phyloP scores from a whole-genome alignment of 1,284 basidiomycete species.

The Naganishia albida region DNA sequence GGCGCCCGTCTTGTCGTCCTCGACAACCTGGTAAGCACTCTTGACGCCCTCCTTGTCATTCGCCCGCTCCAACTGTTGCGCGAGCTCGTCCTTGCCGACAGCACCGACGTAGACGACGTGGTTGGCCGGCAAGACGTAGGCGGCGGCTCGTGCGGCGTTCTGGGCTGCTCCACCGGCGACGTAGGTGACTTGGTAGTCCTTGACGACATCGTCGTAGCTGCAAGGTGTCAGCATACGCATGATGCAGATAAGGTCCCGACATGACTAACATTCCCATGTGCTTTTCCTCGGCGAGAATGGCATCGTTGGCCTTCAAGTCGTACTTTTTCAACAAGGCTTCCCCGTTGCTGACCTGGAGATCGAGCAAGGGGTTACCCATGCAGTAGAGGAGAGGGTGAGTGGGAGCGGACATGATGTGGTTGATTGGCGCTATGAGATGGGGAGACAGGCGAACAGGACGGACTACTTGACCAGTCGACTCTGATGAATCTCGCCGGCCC shows the following conservation, averaged over 20 bases:
- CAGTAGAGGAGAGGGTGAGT: conserved; percentile 62
- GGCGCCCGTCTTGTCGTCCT: conserved; percentile 87
- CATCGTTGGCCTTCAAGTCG: conserved; percentile 89
- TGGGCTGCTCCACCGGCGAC: conserved; percentile 97
- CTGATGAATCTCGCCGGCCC: too few species aligned
- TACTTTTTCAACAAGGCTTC: conserved; percentile 88
- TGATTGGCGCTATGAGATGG: conserved; percentile 4
- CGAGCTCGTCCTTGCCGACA: conserved; percentile 89
- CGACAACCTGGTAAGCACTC: conserved; percentile 84
- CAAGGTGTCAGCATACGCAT: background rate
- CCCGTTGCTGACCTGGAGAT: conserved; percentile 82
- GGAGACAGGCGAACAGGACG: background rate
- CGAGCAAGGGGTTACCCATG: conserved; percentile 86
- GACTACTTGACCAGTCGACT: too few species aligned
- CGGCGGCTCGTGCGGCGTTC: conserved; percentile 92
- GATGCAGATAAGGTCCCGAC: background rate
- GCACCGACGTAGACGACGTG: conserved; percentile 94
- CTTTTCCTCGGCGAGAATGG: conserved; percentile 89
- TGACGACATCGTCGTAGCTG: conserved; percentile 88
- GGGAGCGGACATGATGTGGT: conserved; percentile 32
- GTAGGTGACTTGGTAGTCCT: conserved; percentile 77
- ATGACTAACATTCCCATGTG: conserved; percentile 73
- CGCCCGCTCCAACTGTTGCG: conserved; percentile 84
- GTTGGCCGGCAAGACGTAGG: conserved; percentile 82
- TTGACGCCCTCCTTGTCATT: conserved; percentile 91